Conservation (phyloP, 306 rosid genomes). For the Lablab purpureus region DNA sequence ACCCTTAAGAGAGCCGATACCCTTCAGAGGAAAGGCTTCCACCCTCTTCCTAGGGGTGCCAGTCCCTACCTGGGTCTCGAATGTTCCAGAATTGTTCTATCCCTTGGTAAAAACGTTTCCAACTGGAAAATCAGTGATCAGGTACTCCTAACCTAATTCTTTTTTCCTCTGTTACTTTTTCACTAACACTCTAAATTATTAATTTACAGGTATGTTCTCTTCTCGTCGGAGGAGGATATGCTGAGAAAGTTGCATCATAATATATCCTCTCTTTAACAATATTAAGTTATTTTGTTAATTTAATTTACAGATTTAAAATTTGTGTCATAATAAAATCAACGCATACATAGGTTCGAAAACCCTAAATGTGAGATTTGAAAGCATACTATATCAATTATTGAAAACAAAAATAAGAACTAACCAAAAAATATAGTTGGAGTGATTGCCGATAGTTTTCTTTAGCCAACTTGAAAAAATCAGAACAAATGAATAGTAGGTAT, state of each 20-base stretch:
- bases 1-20: conserved; percentile 88
- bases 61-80: conserved; percentile 81
- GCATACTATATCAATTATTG: too few relatives aligned
- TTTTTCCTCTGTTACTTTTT: neutral
- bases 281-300: too few relatives aligned
- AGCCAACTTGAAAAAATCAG: too few relatives aligned
- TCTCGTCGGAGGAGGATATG: conserved; percentile 70
- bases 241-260: conserved; percentile 72
- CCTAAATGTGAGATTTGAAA: too few relatives aligned
- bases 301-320: too few relatives aligned
- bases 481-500: too few relatives aligned
- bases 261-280: too few relatives aligned
- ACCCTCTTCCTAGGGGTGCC: conserved; percentile 84
- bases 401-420: too few relatives aligned
- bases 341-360: too few relatives aligned
- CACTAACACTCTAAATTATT: neutral
- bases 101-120: conserved; percentile 69
- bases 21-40: conserved; percentile 68
- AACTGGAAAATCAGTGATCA: conserved; percentile 87
- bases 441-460: too few relatives aligned
- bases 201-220: conserved; percentile 59
- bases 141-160: conserved; percentile 47
- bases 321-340: too few relatives aligned
- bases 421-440: too few relatives aligned
- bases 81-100: conserved; percentile 77